Evolutionary conservation across 1,284 basidiomycete species (phyloP).

Genomic region (Porodaedalea pini): DNA sequence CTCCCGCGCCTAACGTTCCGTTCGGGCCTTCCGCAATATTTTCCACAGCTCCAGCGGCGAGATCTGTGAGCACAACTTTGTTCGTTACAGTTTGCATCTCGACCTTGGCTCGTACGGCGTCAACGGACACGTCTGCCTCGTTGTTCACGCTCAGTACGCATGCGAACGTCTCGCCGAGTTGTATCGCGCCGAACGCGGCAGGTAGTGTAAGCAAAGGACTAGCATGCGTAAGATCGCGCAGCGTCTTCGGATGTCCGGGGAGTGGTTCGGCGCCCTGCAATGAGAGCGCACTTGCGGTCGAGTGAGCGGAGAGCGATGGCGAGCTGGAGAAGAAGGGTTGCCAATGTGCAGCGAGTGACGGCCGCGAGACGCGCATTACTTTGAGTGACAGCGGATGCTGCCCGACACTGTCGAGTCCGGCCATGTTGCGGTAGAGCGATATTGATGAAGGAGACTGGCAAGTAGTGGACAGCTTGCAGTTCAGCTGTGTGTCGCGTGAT

Average conservation of each 20-base stretch:
- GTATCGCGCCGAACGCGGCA: slow-evolving; percentile 73
- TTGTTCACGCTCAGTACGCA: slow-evolving; percentile 78
- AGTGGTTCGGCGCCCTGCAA: slow-evolving; percentile 68
- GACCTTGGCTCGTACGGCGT: slow-evolving; percentile 55
- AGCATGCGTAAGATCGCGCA: slow-evolving; percentile 70
- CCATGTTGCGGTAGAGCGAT: slow-evolving; percentile 5
- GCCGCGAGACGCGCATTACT: slow-evolving; percentile 80
- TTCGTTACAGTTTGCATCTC: slow-evolving; percentile 76
- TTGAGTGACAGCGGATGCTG: slow-evolving; percentile 66
- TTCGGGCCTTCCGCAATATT: slow-evolving; percentile 41
- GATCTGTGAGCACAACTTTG: slow-evolving; percentile 59
- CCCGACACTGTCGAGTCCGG: slow-evolving; percentile 47
- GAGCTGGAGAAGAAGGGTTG: slow-evolving; percentile 82
- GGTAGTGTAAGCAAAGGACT: slow-evolving; percentile 72
- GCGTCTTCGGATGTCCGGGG: slow-evolving; percentile 70
- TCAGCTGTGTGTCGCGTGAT: neutral
- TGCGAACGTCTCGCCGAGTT: slow-evolving; percentile 78
- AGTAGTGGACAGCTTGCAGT: neutral
- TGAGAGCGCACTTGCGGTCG: slow-evolving; percentile 72
- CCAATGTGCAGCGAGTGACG: slow-evolving; percentile 70
- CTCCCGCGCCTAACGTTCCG: slow-evolving; percentile 44
- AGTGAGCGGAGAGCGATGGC: slow-evolving; percentile 71
- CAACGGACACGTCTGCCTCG: slow-evolving; percentile 58
- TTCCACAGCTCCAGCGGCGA: slow-evolving; percentile 24
- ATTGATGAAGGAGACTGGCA: neutral